Percentiles rank a stretch among this genome's conserved stretches.
Conservation (phyloP, 208 protist genomes). For the Entamoeba moshkovskii region DNA sequence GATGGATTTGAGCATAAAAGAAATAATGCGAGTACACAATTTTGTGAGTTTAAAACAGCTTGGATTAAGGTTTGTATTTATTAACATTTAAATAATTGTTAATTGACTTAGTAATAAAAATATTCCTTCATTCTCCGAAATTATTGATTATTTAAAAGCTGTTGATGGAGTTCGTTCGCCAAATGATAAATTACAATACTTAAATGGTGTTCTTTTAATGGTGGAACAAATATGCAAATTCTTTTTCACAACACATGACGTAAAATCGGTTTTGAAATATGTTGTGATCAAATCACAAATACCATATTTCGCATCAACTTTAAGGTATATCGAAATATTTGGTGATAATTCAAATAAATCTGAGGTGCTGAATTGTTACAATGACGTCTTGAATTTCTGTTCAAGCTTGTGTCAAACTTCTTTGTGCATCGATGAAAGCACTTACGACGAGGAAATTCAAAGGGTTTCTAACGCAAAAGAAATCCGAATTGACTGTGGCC, state of each 20-base stretch:
- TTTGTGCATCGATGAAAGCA: not conserved
- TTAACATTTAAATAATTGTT: not conserved
- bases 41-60: not conserved
- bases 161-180: not conserved
- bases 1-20: not conserved
- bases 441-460: not conserved
- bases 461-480: not conserved
- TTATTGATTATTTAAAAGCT: not conserved
- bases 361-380: not conserved
- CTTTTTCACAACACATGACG: not conserved
- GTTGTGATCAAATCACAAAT: not conserved
- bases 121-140: not conserved
- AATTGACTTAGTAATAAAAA: not conserved
- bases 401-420: not conserved
- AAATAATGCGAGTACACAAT: not conserved
- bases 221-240: not conserved
- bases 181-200: not conserved
- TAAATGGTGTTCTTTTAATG: not conserved
- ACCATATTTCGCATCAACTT: not conserved
- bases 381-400: not conserved
- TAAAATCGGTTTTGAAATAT: not conserved
- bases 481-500: not conserved
- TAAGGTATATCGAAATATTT: not conserved
- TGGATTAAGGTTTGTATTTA: not conserved
- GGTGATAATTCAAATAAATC: not conserved